phyloP scores from a whole-genome alignment of 2,329 filamentous ascomycete genomes.

The Arthrobotrys musiformis region DNA sequence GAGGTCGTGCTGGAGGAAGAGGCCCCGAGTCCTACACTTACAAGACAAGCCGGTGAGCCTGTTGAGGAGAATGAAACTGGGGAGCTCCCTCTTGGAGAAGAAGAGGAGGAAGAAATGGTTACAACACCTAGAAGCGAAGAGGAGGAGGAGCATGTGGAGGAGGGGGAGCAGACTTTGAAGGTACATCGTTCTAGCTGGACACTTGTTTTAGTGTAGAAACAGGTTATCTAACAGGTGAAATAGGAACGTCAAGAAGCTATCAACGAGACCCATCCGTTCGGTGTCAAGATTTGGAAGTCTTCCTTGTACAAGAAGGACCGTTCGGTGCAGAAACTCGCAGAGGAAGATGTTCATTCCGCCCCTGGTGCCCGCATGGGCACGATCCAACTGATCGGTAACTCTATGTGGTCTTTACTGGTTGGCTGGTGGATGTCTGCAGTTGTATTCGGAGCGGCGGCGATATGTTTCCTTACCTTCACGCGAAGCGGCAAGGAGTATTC shows the following conservation, averaged over 20 bases:
- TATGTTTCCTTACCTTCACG: conserved; percentile 81
- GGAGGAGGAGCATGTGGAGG: conserved; percentile 38
- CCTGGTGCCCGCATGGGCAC: conserved; percentile 86
- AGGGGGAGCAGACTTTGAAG: conserved; percentile 48
- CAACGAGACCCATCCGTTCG: conserved; percentile 98
- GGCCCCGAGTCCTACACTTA: conserved; percentile 24
- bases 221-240: background rate
- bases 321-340: conserved; percentile 94
- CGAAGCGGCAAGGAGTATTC: conserved; percentile 88
- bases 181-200: background rate
- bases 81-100: background rate
- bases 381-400: conserved; percentile 87
- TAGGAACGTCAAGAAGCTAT: conserved; percentile 95
- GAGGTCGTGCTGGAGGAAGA: conserved; percentile 37
- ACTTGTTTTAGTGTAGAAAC: background rate
- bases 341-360: conserved; percentile 95
- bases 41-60: conserved; percentile 25
- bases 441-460: conserved; percentile 76
- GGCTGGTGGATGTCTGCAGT: conserved; percentile 94
- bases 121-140: conserved; percentile 34
- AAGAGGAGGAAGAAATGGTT: conserved; percentile 22
- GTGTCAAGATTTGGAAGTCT: conserved; percentile 98
- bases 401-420: conserved; percentile 89
- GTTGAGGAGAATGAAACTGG: conserved; percentile 25
- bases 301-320: conserved; percentile 97